Conservation (phyloP, 176 grass and related monocot genomes). For the Ensete ventricosum region DNA sequence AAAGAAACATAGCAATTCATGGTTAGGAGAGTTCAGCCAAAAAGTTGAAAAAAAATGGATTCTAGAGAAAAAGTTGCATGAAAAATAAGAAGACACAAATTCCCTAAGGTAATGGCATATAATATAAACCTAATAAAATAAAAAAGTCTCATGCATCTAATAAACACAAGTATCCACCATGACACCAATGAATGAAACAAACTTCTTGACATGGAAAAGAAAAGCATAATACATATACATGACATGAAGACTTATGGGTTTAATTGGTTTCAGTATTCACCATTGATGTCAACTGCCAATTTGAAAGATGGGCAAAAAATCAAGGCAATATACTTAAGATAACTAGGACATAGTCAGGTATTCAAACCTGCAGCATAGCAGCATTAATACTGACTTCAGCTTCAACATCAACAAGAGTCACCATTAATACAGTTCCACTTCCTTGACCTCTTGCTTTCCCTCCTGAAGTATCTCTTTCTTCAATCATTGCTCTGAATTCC, state of each 20-base stretch:
- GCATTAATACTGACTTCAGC: constrained; percentile 80
- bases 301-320: constrained; percentile 1
- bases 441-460: constrained; percentile 85
- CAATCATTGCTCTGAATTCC: constrained; percentile 77
- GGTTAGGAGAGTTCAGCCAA: no score
- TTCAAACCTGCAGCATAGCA: constrained; percentile 78
- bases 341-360: constrained; percentile 10
- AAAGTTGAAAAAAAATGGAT: no score
- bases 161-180: not conserved
- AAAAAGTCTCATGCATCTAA: no score
- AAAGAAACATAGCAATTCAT: no score
- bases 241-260: not conserved
- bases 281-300: not conserved
- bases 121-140: no score
- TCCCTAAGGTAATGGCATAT: no score
- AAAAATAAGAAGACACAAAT: no score
- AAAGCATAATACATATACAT: not conserved
- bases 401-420: constrained; percentile 76
- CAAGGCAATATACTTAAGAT: not conserved
- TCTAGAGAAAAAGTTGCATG: no score
- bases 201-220: not conserved
- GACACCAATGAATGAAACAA: not conserved
- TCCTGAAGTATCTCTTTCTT: constrained; percentile 73
- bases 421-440: constrained; percentile 50
- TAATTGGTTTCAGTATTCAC: no score